A percentile compares a stretch with the other conserved stretches of the same genome.
Evolutionary conservation across 192 early-diverging fungal genomes (phyloP).

Genomic region (Linnemannia hyalina): DNA sequence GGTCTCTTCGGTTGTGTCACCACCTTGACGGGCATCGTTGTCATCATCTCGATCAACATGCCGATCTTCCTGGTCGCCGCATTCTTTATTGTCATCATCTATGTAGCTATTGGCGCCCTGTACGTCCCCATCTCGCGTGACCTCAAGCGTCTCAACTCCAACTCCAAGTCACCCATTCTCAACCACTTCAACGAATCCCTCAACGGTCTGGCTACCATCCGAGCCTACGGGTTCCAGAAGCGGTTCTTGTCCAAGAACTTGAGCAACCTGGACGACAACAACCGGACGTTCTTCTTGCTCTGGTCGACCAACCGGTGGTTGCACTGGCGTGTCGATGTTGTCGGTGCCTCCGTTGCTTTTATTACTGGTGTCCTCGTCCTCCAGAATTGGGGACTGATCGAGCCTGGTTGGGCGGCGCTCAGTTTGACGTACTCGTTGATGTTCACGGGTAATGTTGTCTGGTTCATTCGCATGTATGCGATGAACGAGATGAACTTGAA

Average conservation of each 20-base stretch:
- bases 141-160: slow-evolving; percentile 87
- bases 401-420: slow-evolving; percentile 91
- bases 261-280: slow-evolving; percentile 78
- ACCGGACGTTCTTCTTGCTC: slow-evolving; percentile 87
- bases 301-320: slow-evolving; percentile 93
- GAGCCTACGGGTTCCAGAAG: slow-evolving; percentile 82
- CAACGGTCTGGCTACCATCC: slow-evolving; percentile 81
- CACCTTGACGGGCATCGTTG: slow-evolving; percentile 65
- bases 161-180: slow-evolving; percentile 42
- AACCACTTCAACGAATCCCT: slow-evolving; percentile 81
- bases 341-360: slow-evolving; percentile 81
- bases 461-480: slow-evolving; percentile 85
- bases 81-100: slow-evolving; percentile 65
- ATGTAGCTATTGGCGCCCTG: slow-evolving; percentile 69
- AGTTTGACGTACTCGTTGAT: slow-evolving; percentile 85
- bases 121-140: slow-evolving; percentile 88
- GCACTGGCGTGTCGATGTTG: slow-evolving; percentile 84
- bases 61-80: slow-evolving; percentile 81
- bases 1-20: slow-evolving; percentile 63
- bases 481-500: slow-evolving; percentile 92
- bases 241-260: slow-evolving; percentile 75
- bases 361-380: slow-evolving; percentile 75
- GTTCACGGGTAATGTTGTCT: slow-evolving; percentile 84
- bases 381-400: slow-evolving; percentile 62
- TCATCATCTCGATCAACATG: slow-evolving; percentile 72